Percentiles rank a stretch among this genome's conserved stretches.
Conservation (phyloP, 208 protist genomes). For the Wallacemonas sp. region DNA sequence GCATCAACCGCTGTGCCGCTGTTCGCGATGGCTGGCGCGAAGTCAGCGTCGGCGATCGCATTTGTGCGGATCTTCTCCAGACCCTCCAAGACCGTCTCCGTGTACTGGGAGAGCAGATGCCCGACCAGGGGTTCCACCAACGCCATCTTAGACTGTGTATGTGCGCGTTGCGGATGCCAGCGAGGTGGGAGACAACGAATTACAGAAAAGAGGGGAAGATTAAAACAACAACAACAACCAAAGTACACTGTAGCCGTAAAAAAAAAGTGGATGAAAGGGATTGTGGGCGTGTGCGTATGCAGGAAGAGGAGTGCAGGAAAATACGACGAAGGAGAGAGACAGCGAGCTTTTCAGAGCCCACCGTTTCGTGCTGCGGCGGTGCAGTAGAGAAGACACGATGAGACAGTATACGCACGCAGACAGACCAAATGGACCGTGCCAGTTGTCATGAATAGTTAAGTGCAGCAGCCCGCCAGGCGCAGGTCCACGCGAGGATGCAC, state of each 20-base stretch:
- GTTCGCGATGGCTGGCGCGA: constrained; percentile 56
- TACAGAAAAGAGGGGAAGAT: neutral
- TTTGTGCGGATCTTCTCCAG: constrained; percentile 67
- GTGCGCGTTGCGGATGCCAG: neutral
- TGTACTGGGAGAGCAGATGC: constrained; percentile 82
- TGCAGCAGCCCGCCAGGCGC: neutral
- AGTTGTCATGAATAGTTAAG: too few species aligned
- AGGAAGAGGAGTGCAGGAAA: constrained; percentile 7
- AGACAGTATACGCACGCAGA: too few species aligned
- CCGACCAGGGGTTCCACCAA: constrained; percentile 80
- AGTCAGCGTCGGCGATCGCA: constrained; percentile 33
- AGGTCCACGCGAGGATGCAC: neutral
- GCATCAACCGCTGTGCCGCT: constrained; percentile 62
- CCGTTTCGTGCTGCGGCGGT: too few species aligned
- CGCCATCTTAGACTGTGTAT: constrained; percentile 39
- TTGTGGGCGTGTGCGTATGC: neutral
- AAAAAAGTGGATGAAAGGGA: too few species aligned
- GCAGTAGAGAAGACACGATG: too few species aligned
- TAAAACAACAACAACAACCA: neutral
- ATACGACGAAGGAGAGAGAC: neutral
- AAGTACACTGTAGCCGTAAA: too few species aligned
- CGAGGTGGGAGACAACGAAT: neutral
- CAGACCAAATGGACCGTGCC: too few species aligned
- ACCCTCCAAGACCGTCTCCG: constrained; percentile 79
- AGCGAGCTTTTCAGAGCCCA: too few species aligned